Conservation (phyloP, 331 rosid species). For the Quercus phellos region DNA sequence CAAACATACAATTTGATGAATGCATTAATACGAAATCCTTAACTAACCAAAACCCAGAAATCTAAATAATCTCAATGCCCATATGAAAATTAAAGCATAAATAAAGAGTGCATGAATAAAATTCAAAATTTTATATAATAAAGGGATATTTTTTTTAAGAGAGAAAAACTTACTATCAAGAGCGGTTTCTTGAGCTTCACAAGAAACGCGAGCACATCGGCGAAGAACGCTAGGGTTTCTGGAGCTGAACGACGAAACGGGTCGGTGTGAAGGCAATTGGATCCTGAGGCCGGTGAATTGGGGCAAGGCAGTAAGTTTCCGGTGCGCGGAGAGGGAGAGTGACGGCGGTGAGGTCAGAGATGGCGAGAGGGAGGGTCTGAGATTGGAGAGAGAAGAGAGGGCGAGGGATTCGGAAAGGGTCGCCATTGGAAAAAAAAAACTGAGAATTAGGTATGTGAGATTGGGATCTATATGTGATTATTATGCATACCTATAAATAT, state of each 20-base stretch:
- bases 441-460: neutral
- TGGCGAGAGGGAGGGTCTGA: neutral
- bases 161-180: neutral
- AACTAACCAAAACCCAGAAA: neutral
- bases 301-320: neutral
- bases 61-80: neutral
- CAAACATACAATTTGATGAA: neutral
- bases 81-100: neutral
- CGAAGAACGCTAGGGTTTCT: neutral
- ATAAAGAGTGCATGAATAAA: neutral
- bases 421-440: neutral
- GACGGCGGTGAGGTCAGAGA: neutral
- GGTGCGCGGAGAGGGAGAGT: neutral
- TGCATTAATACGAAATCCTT: no score
- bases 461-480: no score
- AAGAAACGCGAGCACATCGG: neutral
- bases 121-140: neutral
- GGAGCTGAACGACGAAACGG: neutral
- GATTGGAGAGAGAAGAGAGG: neutral
- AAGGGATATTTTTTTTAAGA: neutral
- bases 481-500: neutral
- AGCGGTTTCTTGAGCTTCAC: conserved; percentile 4
- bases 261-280: neutral
- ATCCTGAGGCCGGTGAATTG: conserved; percentile 1
- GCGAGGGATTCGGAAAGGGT: neutral